Evolutionary conservation across 208 protist species (phyloP).

Genomic region (Crithidia mellificae): DNA sequence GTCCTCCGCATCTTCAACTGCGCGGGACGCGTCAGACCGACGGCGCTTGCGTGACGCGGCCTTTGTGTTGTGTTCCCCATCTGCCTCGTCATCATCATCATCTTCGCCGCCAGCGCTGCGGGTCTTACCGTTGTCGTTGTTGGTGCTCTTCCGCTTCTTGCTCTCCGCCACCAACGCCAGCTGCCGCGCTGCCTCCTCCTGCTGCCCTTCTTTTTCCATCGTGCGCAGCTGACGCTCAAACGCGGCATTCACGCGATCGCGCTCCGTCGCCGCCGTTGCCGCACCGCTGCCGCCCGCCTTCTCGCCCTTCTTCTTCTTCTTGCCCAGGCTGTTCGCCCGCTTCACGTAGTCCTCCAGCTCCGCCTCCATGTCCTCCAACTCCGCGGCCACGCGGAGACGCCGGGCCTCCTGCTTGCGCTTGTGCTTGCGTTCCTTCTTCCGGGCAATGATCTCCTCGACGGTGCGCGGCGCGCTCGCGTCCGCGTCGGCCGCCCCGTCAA

Average conservation of each 20-base stretch:
- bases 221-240: conserved; percentile 45
- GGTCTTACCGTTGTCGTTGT: too few relatives aligned
- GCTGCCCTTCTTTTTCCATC: conserved; percentile 33
- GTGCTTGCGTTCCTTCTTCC: conserved; percentile 87
- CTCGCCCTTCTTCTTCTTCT: conserved; percentile 20
- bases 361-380: conserved; percentile 45
- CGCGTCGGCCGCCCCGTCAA: background rate
- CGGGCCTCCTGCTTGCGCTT: conserved; percentile 60
- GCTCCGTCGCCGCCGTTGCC: background rate
- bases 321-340: conserved; percentile 25
- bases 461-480: conserved; percentile 19
- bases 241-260: conserved; percentile 35
- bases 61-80: too few relatives aligned
- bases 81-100: too few relatives aligned
- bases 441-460: conserved; percentile 64
- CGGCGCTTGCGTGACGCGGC: conserved; percentile 14
- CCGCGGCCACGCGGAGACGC: conserved; percentile 40
- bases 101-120: conserved; percentile 2
- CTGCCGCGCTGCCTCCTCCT: conserved; percentile 16
- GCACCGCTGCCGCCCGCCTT: conserved; percentile 23
- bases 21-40: background rate
- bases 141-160: background rate
- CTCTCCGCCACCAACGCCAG: conserved; percentile 1
- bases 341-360: conserved; percentile 49
- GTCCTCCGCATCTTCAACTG: background rate